Base-by-base conservation (phyloP, 495 filamentous ascomycete species). In the Niebla homalea region DNA sequence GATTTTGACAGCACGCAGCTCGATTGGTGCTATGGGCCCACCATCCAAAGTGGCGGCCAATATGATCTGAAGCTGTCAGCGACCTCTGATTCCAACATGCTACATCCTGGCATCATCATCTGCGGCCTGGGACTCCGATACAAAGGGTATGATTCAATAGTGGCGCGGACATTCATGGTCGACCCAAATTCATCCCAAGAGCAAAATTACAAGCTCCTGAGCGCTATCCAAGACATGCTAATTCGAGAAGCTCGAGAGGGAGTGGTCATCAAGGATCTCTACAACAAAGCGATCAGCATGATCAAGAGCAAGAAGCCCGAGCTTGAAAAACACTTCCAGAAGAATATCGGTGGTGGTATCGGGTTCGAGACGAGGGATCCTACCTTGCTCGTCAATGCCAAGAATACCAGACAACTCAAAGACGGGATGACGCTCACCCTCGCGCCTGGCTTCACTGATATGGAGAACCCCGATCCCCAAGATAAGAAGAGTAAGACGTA, bases 391-490 rank as follows among this genome's bases (percentile, higher is more conserved):
- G 71, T 99, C 25, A 94, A 84, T 60, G 82, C 71, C 48, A 96
- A 96, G 67, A 94, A 85, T 62, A 78, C 70, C 21, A 73, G 89
- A 14, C 73, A 78, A 22, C 64, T 99, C 45, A 92, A 87, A 62
- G 93, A 95, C 62, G 93, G 93, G 55, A 99, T 97, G 92, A 97
- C 93, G 4, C 73, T 99, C 38, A 83, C 80, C 59, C 74, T 99
- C 54, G 87, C 82, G 8, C 83, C 89, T 36, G 89, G 92, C 1
- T 83, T 99, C 64, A 82, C 73, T 48, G 89, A 96, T 61, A 72
- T 99, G 19, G 76, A 85, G 60, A 93, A 98, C 56, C 74, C 80
- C 8, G 78, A 80, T 18, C 75, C 86, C 0, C 85, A 89, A 62
- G 87, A 92, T 56, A 86, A 87, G 69, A 84, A 85, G 60, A 89